phyloP scores from a whole-genome alignment of 257 asterid genomes.

The Przewalskia tangutica region DNA sequence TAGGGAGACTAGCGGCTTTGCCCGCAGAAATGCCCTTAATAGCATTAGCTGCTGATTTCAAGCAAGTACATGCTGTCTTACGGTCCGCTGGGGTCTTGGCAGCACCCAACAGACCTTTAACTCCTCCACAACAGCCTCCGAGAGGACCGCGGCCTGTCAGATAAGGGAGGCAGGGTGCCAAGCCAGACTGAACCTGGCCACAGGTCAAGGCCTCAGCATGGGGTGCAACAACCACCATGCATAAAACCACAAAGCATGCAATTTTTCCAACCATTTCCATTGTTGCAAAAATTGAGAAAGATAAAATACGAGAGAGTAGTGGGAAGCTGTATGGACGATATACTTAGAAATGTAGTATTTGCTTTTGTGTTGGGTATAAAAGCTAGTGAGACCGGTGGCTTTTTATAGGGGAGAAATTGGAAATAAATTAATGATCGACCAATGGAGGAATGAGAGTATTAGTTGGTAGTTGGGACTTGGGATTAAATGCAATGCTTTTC shows the following conservation, averaged over 20 bases:
- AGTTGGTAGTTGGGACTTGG: not conserved
- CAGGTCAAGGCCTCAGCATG: constrained; percentile 6
- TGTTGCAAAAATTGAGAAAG: not conserved
- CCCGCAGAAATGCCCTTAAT: not conserved
- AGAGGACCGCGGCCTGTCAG: not conserved
- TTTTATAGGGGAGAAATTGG: not conserved
- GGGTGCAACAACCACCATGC: constrained; percentile 18
- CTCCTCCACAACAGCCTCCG: constrained; percentile 2
- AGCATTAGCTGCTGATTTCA: not conserved
- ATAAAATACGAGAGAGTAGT: not conserved
- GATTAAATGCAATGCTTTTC: not conserved
- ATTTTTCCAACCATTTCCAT: not conserved
- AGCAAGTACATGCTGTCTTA: constrained; percentile 12
- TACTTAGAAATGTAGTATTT: no score
- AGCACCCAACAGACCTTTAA: not conserved
- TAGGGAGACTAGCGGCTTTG: constrained; percentile 12
- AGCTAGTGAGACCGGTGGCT: not conserved
- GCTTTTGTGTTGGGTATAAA: not conserved
- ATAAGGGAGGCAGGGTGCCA: not conserved
- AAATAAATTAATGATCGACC: no score
- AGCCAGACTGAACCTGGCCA: not conserved
- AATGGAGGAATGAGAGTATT: no score
- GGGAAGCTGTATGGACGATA: no score
- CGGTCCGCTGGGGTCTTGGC: constrained; percentile 8
- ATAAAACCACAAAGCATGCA: not conserved